Base-by-base conservation (phyloP, 768 basidiomycete species). In the Amylocystis lapponica region DNA sequence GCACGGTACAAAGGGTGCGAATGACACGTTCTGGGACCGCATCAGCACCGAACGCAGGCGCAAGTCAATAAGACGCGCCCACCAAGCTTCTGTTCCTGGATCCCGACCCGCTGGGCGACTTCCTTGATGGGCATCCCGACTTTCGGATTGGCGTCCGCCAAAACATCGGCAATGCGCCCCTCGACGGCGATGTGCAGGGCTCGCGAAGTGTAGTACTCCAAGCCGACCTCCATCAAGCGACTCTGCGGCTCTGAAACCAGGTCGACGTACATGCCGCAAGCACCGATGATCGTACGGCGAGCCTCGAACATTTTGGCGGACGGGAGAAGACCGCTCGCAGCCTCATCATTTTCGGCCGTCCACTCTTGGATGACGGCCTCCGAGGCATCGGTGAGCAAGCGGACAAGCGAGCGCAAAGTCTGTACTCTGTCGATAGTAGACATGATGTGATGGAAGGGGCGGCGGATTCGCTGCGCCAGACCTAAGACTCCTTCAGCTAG, bases 341-440 rank as follows among this genome's bases (percentile, higher is more conserved):
- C 12, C 9, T 22, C 17, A 7, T 21, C 27, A n/a, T 45, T 40
- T 23, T 45, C 36, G 5, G 11, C 27, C 21, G 36, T 34, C 46
- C 46, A 47, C 11, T 47, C 34, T 13, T 41, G 32, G 39, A 47
- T 47, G 23, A 47, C 39, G n/a, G 25, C 34, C 34, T 47, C 46
- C 6, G 46, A 41, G 6, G 46, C 39, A 20, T 47, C 46, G 17
- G 20, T 11, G 12, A 47, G 33, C 17, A 41, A 14, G 4, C 32
- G 31, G 20, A 47, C 22, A 19, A 41, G 25, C 5, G 46, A 14
- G 10, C 46, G 38, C 6, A 47, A 40, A 5, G 21, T 36, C 35
- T 47, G 25, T 4, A 27, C 39, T 17, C 29, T 39, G 16, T 41
- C 33, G 26, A 17, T 22, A 29, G 27, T 19, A 27, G 41, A 34